Evolutionary conservation across 1,284 basidiomycete genomes (phyloP).

Genomic region (Prillingera fragicola): DNA sequence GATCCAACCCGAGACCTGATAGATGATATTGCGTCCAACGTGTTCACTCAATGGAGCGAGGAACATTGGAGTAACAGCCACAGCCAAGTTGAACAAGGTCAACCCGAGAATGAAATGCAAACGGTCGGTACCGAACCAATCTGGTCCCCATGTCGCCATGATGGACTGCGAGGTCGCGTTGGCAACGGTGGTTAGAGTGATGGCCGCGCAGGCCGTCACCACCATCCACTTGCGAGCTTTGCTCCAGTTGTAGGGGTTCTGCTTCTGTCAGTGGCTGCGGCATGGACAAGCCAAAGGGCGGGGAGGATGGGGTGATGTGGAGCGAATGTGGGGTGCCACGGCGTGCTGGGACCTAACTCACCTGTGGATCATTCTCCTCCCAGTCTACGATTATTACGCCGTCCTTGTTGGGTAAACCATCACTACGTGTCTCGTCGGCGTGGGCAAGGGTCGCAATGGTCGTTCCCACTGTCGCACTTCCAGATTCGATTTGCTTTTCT

Average conservation of each 20-base stretch:
- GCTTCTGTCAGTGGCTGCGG: too few species aligned
- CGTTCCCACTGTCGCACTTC: too few species aligned
- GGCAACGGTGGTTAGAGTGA: conserved; percentile 25
- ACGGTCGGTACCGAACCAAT: conserved; percentile 26
- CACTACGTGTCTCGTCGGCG: too few species aligned
- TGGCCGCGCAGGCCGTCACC: conserved; percentile 21
- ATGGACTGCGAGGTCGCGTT: conserved; percentile 28
- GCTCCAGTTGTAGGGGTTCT: conserved; percentile 41
- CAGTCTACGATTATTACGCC: conserved; percentile 32
- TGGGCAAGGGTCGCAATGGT: too few species aligned
- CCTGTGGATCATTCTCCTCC: conserved; percentile 28
- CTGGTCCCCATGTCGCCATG: conserved; percentile 27
- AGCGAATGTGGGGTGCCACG: too few species aligned
- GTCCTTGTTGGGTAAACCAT: too few species aligned
- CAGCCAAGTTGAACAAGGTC: conserved; percentile 31
- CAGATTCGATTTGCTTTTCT: too few species aligned
- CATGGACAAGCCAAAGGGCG: too few species aligned
- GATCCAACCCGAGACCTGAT: conserved; percentile 22
- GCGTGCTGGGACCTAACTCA: conserved; percentile 9
- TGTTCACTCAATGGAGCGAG: conserved; percentile 44
- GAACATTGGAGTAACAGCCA: conserved; percentile 37
- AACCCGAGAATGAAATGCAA: conserved; percentile 22
- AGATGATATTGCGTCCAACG: conserved; percentile 37
- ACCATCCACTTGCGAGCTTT: conserved; percentile 25
- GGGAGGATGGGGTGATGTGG: too few species aligned